These are phyloP conservation scores for Auxenochlorella protothecoides DNA, from an alignment of 139 green algal genomes.

Conservation along the genomic window DNA sequence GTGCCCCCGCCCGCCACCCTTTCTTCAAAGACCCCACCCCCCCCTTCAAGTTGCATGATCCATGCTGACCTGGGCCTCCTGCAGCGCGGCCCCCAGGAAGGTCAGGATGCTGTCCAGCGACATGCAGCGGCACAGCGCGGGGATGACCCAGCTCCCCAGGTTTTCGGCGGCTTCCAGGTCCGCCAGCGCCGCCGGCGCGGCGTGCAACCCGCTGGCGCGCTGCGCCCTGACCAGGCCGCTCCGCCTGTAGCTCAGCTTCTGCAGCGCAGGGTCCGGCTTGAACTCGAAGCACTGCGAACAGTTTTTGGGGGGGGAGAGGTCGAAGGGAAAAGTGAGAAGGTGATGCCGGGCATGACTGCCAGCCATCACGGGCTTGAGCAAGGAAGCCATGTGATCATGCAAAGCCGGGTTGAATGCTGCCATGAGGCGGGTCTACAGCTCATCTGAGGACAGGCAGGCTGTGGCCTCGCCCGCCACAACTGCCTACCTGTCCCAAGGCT, in stretches of 20 bases:
- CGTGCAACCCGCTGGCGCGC: too few species aligned
- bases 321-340: too few species aligned
- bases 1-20: background rate
- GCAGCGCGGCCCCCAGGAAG: slow-evolving; percentile 60
- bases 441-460: too few species aligned
- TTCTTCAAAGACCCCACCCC: background rate
- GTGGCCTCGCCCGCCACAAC: too few species aligned
- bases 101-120: slow-evolving; percentile 71
- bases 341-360: too few species aligned
- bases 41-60: background rate
- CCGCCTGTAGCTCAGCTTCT: slow-evolving; percentile 10
- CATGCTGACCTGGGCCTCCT: slow-evolving; percentile 48
- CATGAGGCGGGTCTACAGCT: too few species aligned
- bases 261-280: slow-evolving; percentile 27
- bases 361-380: too few species aligned
- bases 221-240: too few species aligned
- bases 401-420: too few species aligned
- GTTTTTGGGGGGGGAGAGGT: too few species aligned
- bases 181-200: background rate
- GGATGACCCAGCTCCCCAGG: slow-evolving; percentile 52
- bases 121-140: slow-evolving; percentile 60
- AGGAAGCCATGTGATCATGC: too few species aligned
- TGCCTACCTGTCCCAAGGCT: too few species aligned
- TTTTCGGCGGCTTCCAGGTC: slow-evolving; percentile 21
- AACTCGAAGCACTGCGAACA: slow-evolving; percentile 27